Percentiles rank a stretch among this genome's conserved stretches.
phyloP scores from a whole-genome alignment of 2,329 filamentous ascomycete species.

The Davidsoniella eucalypti region DNA sequence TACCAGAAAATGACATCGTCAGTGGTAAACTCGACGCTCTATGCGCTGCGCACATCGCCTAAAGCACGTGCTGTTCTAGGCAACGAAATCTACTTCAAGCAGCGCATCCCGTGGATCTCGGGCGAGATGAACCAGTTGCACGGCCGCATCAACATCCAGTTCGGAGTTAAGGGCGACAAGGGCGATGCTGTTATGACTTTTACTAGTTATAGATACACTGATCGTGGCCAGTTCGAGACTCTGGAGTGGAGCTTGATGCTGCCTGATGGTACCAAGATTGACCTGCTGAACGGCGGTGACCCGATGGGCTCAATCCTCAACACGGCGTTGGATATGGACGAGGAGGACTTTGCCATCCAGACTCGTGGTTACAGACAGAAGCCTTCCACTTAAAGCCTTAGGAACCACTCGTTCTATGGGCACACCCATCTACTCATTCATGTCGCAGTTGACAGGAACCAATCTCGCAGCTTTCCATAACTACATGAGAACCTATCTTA shows the following conservation, averaged over 20 bases:
- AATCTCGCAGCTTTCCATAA: too few relatives aligned
- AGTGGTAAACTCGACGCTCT: slow-evolving; percentile 74
- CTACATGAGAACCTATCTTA: too few relatives aligned
- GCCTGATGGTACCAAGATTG: slow-evolving; percentile 41
- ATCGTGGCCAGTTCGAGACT: slow-evolving; percentile 60
- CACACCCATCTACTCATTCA: too few relatives aligned
- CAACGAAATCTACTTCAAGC: slow-evolving; percentile 69
- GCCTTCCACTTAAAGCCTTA: not conserved
- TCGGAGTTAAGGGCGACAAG: slow-evolving; percentile 69
- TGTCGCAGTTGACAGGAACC: too few relatives aligned
- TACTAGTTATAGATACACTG: slow-evolving; percentile 49
- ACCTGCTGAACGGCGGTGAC: slow-evolving; percentile 57
- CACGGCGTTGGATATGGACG: slow-evolving; percentile 21
- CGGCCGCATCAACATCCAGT: slow-evolving; percentile 74
- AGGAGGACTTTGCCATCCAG: slow-evolving; percentile 23
- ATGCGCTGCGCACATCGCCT: slow-evolving; percentile 70
- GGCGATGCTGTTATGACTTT: slow-evolving; percentile 62
- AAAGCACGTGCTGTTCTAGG: slow-evolving; percentile 63
- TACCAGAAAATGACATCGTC: slow-evolving; percentile 91
- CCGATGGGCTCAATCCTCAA: slow-evolving; percentile 44
- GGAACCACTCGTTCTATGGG: too few relatives aligned
- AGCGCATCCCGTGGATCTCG: slow-evolving; percentile 66
- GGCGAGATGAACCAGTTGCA: slow-evolving; percentile 88
- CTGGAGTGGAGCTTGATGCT: slow-evolving; percentile 75
- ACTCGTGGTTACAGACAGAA: slow-evolving; percentile 38